Evolutionary conservation across 1,139 yeast species (phyloP).

Genomic region (Saccharomyces uvarum): DNA sequence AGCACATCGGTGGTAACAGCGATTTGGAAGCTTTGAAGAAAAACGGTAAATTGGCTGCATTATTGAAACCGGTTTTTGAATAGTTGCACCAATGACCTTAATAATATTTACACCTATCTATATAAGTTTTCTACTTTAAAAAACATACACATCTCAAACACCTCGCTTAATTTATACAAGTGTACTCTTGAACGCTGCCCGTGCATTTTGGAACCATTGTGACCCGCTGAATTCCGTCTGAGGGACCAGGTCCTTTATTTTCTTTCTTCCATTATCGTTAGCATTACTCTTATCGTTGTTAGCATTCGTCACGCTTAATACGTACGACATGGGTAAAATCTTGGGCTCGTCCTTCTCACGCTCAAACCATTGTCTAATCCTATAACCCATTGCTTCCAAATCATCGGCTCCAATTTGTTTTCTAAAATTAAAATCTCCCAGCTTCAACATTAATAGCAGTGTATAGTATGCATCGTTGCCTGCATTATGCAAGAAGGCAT

Average conservation of each 20-base stretch:
- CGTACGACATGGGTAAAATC: slow-evolving; percentile 28
- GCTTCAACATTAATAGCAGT: slow-evolving; percentile 42
- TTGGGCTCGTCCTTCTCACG: slow-evolving; percentile 25
- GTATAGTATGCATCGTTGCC: slow-evolving; percentile 80
- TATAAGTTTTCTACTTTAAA: neutral
- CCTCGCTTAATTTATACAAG: slow-evolving; percentile 5
- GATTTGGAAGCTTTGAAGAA: slow-evolving; percentile 60
- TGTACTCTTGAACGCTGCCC: slow-evolving; percentile 12
- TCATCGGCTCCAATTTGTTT: slow-evolving; percentile 29
- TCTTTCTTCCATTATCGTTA: slow-evolving; percentile 7
- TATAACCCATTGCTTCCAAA: slow-evolving; percentile 16
- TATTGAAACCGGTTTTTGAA: slow-evolving; percentile 26
- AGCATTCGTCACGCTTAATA: slow-evolving; percentile 17
- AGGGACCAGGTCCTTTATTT: slow-evolving; percentile 19
- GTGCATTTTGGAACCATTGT: slow-evolving; percentile 20
- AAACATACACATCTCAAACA: neutral
- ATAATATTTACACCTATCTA: neutral
- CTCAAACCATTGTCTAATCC: slow-evolving; percentile 17
- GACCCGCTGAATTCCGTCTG: slow-evolving; percentile 31
- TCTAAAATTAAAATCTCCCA: slow-evolving; percentile 50
- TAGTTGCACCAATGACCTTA: neutral
- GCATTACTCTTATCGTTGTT: slow-evolving; percentile 1
- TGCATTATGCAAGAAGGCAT: slow-evolving; percentile 64
- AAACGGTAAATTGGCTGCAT: slow-evolving; percentile 35
- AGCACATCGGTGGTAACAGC: slow-evolving; percentile 92